Evolutionary conservation across 1,139 yeast species (phyloP).

Genomic region (Scheffersomyces illinoinensis): DNA sequence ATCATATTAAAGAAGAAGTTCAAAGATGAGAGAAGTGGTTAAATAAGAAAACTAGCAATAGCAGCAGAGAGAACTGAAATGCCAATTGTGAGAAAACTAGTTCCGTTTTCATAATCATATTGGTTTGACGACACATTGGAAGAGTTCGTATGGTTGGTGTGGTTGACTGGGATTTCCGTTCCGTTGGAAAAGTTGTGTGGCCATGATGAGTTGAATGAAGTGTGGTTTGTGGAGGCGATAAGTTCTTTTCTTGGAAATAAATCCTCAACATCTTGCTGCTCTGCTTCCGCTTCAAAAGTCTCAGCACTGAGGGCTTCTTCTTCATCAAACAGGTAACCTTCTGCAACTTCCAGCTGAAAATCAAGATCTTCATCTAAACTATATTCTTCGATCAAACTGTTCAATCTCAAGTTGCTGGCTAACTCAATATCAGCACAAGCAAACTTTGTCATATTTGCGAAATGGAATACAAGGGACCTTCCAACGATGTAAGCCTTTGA

Average conservation of each 20-base stretch:
- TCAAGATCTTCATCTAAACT: constrained; percentile 12
- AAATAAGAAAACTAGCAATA: constrained; percentile 22
- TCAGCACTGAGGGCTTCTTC: constrained; percentile 18
- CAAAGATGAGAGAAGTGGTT: constrained; percentile 2
- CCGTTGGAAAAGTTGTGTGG: background rate
- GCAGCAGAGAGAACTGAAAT: constrained; percentile 21
- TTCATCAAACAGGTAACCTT: constrained; percentile 14
- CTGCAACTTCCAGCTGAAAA: constrained; percentile 10
- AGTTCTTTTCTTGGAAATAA: background rate
- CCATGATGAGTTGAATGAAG: background rate
- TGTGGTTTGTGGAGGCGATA: constrained; percentile 1
- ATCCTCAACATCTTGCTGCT: constrained; percentile 4
- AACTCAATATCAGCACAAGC: constrained; percentile 59
- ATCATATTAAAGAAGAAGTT: background rate
- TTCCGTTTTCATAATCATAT: constrained; percentile 17
- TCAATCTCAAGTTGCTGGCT: constrained; percentile 27
- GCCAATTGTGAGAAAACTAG: constrained; percentile 11
- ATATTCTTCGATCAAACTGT: constrained; percentile 28
- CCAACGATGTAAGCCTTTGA: constrained; percentile 54
- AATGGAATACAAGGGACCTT: constrained; percentile 53
- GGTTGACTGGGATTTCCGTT: background rate
- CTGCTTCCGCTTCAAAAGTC: constrained; percentile 1
- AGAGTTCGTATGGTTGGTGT: background rate
- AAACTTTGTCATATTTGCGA: constrained; percentile 47
- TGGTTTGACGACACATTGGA: background rate